Percentiles rank a stretch among this genome's conserved stretches.
Conservation (phyloP, 2,329 filamentous ascomycete species). For the Colletotrichum sp. region DNA sequence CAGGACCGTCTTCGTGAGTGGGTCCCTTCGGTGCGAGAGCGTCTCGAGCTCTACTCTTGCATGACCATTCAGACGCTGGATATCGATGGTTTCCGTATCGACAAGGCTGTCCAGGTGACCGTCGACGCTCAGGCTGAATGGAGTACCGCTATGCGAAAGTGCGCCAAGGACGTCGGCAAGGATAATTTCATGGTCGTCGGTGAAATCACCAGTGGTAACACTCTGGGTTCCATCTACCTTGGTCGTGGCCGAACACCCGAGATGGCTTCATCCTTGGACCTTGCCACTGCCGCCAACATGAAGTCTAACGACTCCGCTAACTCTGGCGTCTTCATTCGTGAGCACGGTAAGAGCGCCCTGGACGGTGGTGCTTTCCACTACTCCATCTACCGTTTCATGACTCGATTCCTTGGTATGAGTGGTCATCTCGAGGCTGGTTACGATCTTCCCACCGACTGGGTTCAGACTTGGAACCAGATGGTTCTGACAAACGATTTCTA, state of each 20-base stretch:
- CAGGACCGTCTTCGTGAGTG: constrained; percentile 72
- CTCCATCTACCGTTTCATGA: constrained; percentile 32
- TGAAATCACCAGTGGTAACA: constrained; percentile 68
- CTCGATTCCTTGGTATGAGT: constrained; percentile 34
- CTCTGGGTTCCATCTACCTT: constrained; percentile 64
- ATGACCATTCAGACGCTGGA: constrained; percentile 67
- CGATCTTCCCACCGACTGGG: constrained; percentile 40
- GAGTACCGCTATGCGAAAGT: constrained; percentile 60
- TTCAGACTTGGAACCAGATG: constrained; percentile 60
- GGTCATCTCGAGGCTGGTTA: constrained; percentile 34
- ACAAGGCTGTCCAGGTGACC: constrained; percentile 69
- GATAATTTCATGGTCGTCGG: constrained; percentile 68
- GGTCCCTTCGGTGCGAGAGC: constrained; percentile 60
- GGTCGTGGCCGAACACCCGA: constrained; percentile 60
- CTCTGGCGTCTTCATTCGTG: constrained; percentile 53
- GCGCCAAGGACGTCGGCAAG: constrained; percentile 62
- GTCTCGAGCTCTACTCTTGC: constrained; percentile 66
- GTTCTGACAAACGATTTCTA: constrained; percentile 63
- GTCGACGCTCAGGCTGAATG: constrained; percentile 66
- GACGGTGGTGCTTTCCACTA: constrained; percentile 50
- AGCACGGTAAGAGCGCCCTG: constrained; percentile 54
- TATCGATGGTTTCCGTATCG: constrained; percentile 70
- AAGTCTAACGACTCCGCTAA: constrained; percentile 15
- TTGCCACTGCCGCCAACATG: constrained; percentile 21
- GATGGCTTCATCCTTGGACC: constrained; percentile 18